Percentiles rank a stretch among this genome's conserved stretches.
Conservation (phyloP, 495 filamentous ascomycete genomes). For the Hypoxylon perforatum region DNA sequence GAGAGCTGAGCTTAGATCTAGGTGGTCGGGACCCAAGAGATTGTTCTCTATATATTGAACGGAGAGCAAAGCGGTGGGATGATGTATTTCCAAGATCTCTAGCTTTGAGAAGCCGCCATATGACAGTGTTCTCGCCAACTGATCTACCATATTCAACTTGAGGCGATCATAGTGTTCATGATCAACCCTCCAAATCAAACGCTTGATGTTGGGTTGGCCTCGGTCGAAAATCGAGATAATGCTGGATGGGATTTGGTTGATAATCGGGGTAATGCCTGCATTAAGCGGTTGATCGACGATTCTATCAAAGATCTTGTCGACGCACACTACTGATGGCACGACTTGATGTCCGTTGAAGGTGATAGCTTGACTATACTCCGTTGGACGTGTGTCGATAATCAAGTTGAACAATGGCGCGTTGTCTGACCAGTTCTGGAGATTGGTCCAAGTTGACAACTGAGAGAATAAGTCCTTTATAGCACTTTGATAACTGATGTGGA, state of each 20-base stretch:
- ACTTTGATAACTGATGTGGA: too few species aligned
- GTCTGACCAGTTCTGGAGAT: background rate
- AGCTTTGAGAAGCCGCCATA: slow-evolving; percentile 1
- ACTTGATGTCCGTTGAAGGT: background rate
- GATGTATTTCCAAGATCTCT: background rate
- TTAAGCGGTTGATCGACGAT: background rate
- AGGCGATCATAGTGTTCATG: slow-evolving; percentile 1
- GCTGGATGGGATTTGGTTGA: too few species aligned
- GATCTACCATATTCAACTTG: too few species aligned
- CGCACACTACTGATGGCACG: slow-evolving; percentile 1
- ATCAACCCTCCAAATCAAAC: background rate
- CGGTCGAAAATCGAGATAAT: background rate
- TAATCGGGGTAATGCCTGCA: background rate
- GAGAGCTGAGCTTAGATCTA: slow-evolving; percentile 10
- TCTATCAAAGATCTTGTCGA: background rate
- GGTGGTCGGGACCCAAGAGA: too few species aligned
- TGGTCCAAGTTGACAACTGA: background rate
- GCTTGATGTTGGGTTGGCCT: slow-evolving; percentile 3
- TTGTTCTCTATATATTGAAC: too few species aligned
- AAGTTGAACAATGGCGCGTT: background rate
- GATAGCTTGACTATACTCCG: background rate
- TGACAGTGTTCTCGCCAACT: background rate
- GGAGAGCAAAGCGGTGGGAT: background rate
- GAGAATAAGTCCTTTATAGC: too few species aligned
- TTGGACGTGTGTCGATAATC: background rate